Percentiles rank a stretch among this genome's conserved stretches.
These are phyloP conservation scores for Penicillium verhagenii DNA, from an alignment of 495 filamentous ascomycete species.

Conservation along the genomic window DNA sequence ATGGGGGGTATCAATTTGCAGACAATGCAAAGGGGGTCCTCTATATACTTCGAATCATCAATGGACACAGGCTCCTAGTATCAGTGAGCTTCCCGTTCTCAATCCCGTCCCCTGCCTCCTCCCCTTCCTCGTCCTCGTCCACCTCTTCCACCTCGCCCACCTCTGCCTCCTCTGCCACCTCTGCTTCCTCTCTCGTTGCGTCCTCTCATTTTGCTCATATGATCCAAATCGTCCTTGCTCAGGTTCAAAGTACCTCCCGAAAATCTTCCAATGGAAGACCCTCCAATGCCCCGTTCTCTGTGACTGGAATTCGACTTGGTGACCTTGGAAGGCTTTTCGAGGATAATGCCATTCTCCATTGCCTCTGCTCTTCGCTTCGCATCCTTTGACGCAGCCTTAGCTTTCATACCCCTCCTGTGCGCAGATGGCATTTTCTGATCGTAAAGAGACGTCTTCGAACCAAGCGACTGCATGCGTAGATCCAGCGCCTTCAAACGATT, in stretches of 20 bases:
- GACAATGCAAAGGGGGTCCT: background rate
- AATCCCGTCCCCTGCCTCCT: conserved; percentile 4
- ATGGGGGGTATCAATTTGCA: conserved; percentile 3
- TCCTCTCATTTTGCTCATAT: conserved; percentile 51
- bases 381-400: conserved; percentile 63
- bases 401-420: conserved; percentile 73
- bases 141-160: conserved; percentile 18
- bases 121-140: conserved; percentile 17
- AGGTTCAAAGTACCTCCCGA: conserved; percentile 74
- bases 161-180: conserved; percentile 29
- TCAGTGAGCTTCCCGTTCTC: background rate
- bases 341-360: conserved; percentile 83
- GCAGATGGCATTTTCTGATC: conserved; percentile 82
- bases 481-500: conserved; percentile 76
- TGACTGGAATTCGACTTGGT: conserved; percentile 40
- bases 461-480: conserved; percentile 74
- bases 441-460: conserved; percentile 71
- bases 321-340: conserved; percentile 64
- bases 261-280: conserved; percentile 77
- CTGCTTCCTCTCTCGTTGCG: conserved; percentile 34
- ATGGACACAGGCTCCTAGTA: background rate
- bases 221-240: conserved; percentile 70
- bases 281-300: conserved; percentile 67
- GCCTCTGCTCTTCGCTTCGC: conserved; percentile 72
- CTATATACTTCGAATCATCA: background rate